Evolutionary conservation across 768 basidiomycete genomes (phyloP).

Genomic region (Mrakia gelida): DNA sequence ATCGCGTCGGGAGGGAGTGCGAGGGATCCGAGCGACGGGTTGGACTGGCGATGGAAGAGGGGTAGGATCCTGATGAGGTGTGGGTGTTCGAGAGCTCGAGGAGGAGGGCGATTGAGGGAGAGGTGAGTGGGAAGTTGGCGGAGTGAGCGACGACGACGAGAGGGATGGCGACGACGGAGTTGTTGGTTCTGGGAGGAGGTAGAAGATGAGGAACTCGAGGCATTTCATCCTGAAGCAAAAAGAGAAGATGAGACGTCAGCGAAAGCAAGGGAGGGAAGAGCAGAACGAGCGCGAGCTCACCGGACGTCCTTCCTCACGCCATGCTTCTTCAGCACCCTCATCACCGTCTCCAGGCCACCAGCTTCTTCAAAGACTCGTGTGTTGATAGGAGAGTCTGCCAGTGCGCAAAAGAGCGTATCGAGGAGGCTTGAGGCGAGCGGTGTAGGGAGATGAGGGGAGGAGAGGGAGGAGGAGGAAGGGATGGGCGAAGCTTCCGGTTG

Average conservation of each 20-base stretch:
- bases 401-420: conserved; percentile 77
- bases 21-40: background rate
- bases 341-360: conserved; percentile 72
- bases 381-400: conserved; percentile 77
- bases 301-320: conserved; percentile 81
- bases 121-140: background rate
- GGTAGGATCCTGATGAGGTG: background rate
- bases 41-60: background rate
- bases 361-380: conserved; percentile 72
- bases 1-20: background rate
- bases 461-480: conserved; percentile 29
- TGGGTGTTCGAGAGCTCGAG: conserved; percentile 1
- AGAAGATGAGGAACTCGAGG: conserved; percentile 90
- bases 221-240: conserved; percentile 74
- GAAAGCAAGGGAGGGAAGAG: too few relatives aligned
- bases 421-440: conserved; percentile 68
- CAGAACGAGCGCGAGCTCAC: conserved; percentile 46
- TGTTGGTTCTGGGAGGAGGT: conserved; percentile 69
- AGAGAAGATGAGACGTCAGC: background rate
- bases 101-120: background rate
- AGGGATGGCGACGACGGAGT: background rate
- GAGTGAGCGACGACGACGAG: background rate
- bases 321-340: conserved; percentile 80
- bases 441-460: conserved; percentile 34
- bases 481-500: background rate